These are phyloP conservation scores for Xylaria arbuscula DNA, from an alignment of 2,329 filamentous ascomycete species.

Conservation along the genomic window DNA sequence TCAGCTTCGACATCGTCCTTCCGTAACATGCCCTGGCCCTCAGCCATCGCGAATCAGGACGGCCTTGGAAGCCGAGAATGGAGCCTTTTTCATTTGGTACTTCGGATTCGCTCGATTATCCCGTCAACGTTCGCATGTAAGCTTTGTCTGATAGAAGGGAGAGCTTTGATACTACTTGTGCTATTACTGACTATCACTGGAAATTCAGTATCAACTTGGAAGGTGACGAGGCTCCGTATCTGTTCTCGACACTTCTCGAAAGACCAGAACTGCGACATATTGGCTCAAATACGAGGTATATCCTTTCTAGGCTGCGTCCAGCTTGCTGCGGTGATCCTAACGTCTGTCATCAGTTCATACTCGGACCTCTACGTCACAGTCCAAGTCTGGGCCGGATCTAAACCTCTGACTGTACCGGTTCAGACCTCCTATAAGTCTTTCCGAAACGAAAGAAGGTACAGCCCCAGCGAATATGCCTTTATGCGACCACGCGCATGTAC, in stretches of 20 bases:
- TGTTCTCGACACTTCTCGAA: constrained; percentile 81
- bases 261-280: constrained; percentile 85
- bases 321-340: constrained; percentile 37
- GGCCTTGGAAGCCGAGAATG: constrained; percentile 63
- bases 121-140: constrained; percentile 74
- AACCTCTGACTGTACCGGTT: constrained; percentile 89
- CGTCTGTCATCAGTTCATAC: constrained; percentile 65
- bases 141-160: constrained; percentile 39
- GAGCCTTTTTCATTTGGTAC: constrained; percentile 96
- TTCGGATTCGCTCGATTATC: constrained; percentile 83
- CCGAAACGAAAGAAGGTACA: constrained; percentile 71
- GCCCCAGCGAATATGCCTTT: constrained; percentile 30
- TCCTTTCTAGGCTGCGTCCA: background rate
- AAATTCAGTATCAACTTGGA: constrained; percentile 65
- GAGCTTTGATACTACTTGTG: background rate
- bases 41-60: constrained; percentile 22
- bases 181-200: constrained; percentile 17
- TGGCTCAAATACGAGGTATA: constrained; percentile 82
- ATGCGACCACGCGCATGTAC: constrained; percentile 2
- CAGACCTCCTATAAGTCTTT: constrained; percentile 96
- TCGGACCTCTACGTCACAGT: constrained; percentile 94
- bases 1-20: background rate
- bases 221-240: constrained; percentile 78
- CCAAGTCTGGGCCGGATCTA: constrained; percentile 95
- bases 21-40: constrained; percentile 15